phyloP scores from a whole-genome alignment of 352 stramenopile species.

The Phytopythium sindhum region DNA sequence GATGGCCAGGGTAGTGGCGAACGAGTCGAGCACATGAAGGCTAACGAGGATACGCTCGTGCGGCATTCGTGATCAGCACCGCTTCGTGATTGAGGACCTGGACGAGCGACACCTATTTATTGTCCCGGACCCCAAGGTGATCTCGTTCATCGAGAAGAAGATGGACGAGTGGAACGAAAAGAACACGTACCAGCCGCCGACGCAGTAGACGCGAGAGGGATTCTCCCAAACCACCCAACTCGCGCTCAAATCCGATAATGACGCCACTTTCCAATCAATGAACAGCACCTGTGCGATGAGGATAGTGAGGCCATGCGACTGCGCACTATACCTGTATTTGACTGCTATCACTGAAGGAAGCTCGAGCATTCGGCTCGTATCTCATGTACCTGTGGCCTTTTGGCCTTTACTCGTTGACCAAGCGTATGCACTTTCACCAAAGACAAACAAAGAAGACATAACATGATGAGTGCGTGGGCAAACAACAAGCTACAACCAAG shows the following conservation, averaged over 20 bases:
- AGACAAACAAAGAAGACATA: background rate
- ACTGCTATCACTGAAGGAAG: background rate
- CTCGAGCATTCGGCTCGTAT: background rate
- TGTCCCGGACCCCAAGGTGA: conserved; percentile 74
- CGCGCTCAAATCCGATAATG: too few species aligned
- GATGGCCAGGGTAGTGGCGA: too few species aligned
- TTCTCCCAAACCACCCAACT: background rate
- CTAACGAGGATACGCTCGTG: background rate
- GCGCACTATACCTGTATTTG: background rate
- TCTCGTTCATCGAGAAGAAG: conserved; percentile 86
- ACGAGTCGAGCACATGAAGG: background rate
- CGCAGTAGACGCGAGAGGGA: conserved; percentile 12
- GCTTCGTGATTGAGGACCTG: conserved; percentile 87
- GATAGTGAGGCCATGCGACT: background rate
- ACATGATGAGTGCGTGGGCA: background rate
- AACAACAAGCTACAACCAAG: too few species aligned
- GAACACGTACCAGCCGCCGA: conserved; percentile 85
- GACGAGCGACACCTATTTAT: conserved; percentile 87
- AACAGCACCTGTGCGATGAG: background rate
- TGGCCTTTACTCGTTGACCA: background rate
- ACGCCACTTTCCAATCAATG: background rate
- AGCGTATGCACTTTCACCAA: too few species aligned
- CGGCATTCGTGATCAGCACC: conserved; percentile 29
- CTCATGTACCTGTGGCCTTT: background rate
- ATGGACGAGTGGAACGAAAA: conserved; percentile 89